Base-by-base conservation (phyloP, 1,139 yeast genomes). In the Cylindricascospora bacillispora region DNA sequence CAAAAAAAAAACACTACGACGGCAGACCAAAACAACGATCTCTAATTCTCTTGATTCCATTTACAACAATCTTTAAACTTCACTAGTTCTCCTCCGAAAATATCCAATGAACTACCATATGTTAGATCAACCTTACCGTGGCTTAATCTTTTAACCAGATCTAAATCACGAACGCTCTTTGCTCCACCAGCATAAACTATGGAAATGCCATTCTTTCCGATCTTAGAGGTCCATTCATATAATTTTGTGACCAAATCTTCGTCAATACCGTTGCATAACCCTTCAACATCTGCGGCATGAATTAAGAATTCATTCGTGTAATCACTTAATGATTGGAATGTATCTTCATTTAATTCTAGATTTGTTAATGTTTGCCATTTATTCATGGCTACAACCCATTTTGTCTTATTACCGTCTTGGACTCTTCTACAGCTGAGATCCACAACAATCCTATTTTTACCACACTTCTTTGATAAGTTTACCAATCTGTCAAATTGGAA, bases 221-320 rank as follows among this genome's bases (percentile, higher is more conserved):
- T 25, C 5, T 47, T 29, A 14, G 41, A 29, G 36, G 77, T 70
- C 97, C 98, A 89, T 41, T 75, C 70, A 10, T 86, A 85, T 23
- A 89, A 61, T 33, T 67, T 67, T 15, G 39, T 36, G 4, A 89
- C 97, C 31, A 89, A 62, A 13, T 73, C 67, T 45, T 74, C 74
- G 47, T 89, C 98, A 25, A 89, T 81, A 1, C 99, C 99, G 25
- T 73, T 68, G 52, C 98, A 89, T 15, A 89, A 63, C 0, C 99
- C 99, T 56, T 89, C 99, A 3, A 89, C 97, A 53, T 89, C 98
- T 0, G 98, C 99, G 3, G 98, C 98, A 57, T 89, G 99, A 15
- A 89, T 76, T 35, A 89, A 60, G 47, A 86, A 81, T 56, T 89
- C 98, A 39, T 72, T 69, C 47, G 97, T 82, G 53, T 77, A 81